Evolutionary conservation across 225 moss, liverwort and hornwort species (phyloP), one percentile per base, ranked within the genome.

Genomic region (Pseudoscleropodium purum): DNA sequence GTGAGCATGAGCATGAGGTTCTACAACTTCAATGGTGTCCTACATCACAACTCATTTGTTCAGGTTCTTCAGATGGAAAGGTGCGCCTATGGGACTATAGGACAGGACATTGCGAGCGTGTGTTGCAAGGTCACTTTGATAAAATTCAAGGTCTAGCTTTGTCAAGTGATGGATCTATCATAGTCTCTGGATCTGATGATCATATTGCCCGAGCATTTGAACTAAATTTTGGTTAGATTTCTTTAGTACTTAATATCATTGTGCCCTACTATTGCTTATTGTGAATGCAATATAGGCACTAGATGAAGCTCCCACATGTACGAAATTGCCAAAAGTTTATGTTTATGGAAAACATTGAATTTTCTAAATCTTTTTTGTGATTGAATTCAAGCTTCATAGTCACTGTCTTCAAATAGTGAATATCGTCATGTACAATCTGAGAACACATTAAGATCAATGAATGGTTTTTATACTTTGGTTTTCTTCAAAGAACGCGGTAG

Each of bases 251-350:
- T 51, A 5, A 33, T 20, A 51, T 34, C 20, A 51, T 20, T 76
- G 51, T 12, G 20, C 3, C 20, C 11, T 49, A 33, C 20, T 47
- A 49, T 49, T 19, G 19, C 1, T 26, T 19, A 49, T 49, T 49
- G 0, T 49, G 0, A 33, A 49, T 0, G 1, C 12, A 75, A 31
- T 11, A 11, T 18, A 47, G 19, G 18, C 31, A 47, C 18, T 45
- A 75, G 7, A 75, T 75, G 18, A 47, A 47, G 31, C 18, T 75
- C 6, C 10, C 5, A 30, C 47, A 18, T 6, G 0, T 19, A 36
- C 11, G 11, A 37, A 68, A 68, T 68, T 37, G 12, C 11, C 37
- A 21, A 68, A 20, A 68, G 4, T 37, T 37, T 68, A 12, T 21
- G 6, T 68, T 68, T 37, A 20, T 37, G 11, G 4, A 37, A 68